Evolutionary conservation across 2,329 filamentous ascomycete genomes (phyloP).

Genomic region (Xylariaceae sp.): DNA sequence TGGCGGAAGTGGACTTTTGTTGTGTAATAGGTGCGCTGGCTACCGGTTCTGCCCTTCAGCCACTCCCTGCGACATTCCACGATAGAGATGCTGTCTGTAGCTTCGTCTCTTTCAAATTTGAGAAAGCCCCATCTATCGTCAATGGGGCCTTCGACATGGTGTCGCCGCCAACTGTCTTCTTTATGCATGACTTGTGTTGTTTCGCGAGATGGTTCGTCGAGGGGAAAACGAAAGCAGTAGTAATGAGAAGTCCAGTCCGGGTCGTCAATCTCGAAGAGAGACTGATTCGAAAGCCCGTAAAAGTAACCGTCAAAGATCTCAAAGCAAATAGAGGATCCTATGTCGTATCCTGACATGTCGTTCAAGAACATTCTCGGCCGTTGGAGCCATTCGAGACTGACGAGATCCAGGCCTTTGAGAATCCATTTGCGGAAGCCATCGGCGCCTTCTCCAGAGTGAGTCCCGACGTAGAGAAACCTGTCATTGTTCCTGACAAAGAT

Average conservation of each 20-base stretch:
- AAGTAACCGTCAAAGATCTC: conserved; percentile 65
- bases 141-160: conserved; percentile 67
- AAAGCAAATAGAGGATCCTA: conserved; percentile 69
- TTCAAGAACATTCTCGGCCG: conserved; percentile 48
- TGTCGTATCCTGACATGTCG: conserved; percentile 60
- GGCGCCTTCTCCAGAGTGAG: conserved; percentile 51
- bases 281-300: conserved; percentile 68
- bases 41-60: conserved; percentile 50
- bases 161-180: conserved; percentile 58
- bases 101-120: conserved; percentile 58
- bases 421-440: conserved; percentile 63
- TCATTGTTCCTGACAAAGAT: conserved; percentile 67
- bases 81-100: conserved; percentile 56
- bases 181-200: conserved; percentile 43
- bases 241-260: conserved; percentile 69
- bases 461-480: conserved; percentile 64
- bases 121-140: conserved; percentile 73
- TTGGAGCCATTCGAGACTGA: conserved; percentile 37
- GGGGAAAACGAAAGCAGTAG: conserved; percentile 61
- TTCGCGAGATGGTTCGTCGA: conserved; percentile 43
- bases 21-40: conserved; percentile 65
- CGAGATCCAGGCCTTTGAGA: conserved; percentile 52
- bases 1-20: conserved; percentile 47
- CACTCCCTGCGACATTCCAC: conserved; percentile 70
- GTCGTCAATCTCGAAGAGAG: conserved; percentile 59